Percentiles rank a stretch among this genome's conserved stretches.
Evolutionary conservation across 768 basidiomycete genomes (phyloP).

Genomic region (Boletus sensibilis): DNA sequence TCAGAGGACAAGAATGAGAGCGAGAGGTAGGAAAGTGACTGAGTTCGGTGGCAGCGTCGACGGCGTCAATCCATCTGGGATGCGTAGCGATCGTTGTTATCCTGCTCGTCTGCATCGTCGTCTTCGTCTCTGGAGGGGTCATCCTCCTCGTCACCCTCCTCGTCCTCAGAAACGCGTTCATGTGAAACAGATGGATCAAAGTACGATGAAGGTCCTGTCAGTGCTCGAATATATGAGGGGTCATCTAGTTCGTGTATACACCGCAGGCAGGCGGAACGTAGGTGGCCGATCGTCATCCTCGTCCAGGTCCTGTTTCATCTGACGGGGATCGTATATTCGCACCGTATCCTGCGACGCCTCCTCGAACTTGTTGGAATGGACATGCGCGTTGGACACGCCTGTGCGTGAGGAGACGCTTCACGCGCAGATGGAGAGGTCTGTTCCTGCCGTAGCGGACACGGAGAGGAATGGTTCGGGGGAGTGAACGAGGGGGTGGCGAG

Average conservation of each 20-base stretch:
- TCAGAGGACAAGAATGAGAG: not conserved
- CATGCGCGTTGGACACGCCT: conserved; percentile 14
- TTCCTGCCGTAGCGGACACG: conserved; percentile 34
- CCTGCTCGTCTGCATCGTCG: conserved; percentile 4
- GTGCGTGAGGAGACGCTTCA: conserved; percentile 25
- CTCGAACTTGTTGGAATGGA: conserved; percentile 10
- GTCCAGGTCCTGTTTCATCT: conserved; percentile 33
- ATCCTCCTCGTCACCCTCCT: not conserved
- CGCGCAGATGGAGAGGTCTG: conserved; percentile 33
- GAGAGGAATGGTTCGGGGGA: conserved; percentile 35
- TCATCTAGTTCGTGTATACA: conserved; percentile 59
- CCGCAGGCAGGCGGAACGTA: conserved; percentile 31
- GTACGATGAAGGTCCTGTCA: conserved; percentile 8
- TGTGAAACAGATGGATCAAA: conserved; percentile 1
- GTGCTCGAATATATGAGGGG: conserved; percentile 27
- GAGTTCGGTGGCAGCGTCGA: conserved; percentile 53
- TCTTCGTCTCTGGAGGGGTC: not conserved
- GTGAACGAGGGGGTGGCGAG: conserved; percentile 32
- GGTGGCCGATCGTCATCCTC: conserved; percentile 27
- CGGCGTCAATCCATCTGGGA: conserved; percentile 52
- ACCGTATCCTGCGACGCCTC: conserved; percentile 17
- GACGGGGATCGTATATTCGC: conserved; percentile 13
- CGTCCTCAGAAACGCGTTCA: not conserved
- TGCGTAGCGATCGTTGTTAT: conserved; percentile 12
- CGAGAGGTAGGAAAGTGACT: conserved; percentile 45